A percentile compares a stretch with the other conserved stretches of the same genome.
These are phyloP conservation scores for Ustilago sp. DNA, from an alignment of 1,284 basidiomycete genomes.

Conservation along the genomic window DNA sequence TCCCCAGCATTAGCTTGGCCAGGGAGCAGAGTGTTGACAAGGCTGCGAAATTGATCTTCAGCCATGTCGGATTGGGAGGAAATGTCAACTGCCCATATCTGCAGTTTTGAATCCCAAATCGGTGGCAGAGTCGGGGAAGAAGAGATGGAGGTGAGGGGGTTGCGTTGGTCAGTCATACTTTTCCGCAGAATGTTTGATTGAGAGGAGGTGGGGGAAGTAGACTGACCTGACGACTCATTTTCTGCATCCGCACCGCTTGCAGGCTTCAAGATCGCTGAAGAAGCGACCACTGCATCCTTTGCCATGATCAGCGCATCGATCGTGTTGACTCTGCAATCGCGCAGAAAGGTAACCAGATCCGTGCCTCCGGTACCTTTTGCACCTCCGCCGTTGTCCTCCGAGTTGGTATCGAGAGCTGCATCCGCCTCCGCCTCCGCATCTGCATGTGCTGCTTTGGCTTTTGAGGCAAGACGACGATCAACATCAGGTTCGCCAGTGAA, in stretches of 20 bases:
- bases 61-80: conserved; percentile 12
- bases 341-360: conserved; percentile 61
- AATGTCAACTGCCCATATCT: conserved; percentile 58
- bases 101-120: conserved; percentile 16
- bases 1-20: conserved; percentile 21
- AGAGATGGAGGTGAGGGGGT: background rate
- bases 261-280: background rate
- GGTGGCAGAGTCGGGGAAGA: background rate
- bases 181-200: conserved; percentile 2
- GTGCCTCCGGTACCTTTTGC: conserved; percentile 66
- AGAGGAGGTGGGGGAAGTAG: conserved; percentile 4
- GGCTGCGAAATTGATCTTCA: conserved; percentile 7
- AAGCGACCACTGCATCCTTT: conserved; percentile 21
- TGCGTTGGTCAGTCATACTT: conserved; percentile 24
- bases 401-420: conserved; percentile 36
- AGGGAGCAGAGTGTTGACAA: conserved; percentile 24
- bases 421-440: conserved; percentile 27
- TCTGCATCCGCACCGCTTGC: background rate
- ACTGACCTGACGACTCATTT: conserved; percentile 46
- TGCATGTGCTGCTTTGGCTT: conserved; percentile 15
- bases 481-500: conserved; percentile 42
- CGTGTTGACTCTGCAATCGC: conserved; percentile 63
- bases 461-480: conserved; percentile 25
- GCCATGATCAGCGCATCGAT: conserved; percentile 54
- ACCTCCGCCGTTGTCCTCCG: conserved; percentile 32